A percentile compares a stretch with the other conserved stretches of the same genome.
phyloP scores from a whole-genome alignment of 306 rosid species.

The Nissolia schottii region DNA sequence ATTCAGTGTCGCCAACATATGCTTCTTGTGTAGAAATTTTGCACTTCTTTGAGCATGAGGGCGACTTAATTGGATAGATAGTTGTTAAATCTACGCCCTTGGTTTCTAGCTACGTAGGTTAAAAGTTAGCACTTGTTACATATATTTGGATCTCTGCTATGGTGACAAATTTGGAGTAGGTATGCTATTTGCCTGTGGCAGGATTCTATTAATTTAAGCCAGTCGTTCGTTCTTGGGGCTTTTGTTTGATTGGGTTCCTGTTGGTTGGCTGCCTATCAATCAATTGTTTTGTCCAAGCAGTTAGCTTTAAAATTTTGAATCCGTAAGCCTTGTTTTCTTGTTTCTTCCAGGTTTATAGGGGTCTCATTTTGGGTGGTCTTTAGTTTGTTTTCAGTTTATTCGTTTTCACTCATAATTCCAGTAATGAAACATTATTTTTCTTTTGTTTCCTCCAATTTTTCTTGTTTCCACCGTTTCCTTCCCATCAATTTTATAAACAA shows the following conservation, averaged over 20 bases:
- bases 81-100: not conserved
- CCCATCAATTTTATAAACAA: not conserved
- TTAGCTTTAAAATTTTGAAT: not conserved
- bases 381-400: not conserved
- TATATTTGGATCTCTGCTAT: not conserved
- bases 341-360: not conserved
- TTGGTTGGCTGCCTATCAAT: not conserved
- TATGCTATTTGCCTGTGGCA: not conserved
- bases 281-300: not conserved
- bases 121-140: not conserved
- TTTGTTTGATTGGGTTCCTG: not conserved
- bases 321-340: not conserved
- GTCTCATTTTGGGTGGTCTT: not conserved
- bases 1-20: not conserved
- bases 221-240: not conserved
- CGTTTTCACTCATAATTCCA: not conserved
- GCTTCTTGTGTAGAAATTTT: not conserved
- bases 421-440: not conserved
- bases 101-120: not conserved
- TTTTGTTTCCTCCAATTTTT: not conserved
- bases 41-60: not conserved
- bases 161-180: not conserved
- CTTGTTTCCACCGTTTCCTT: not conserved
- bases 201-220: slow-evolving; percentile 1
- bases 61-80: not conserved